Percentiles rank a stretch among this genome's conserved stretches.
Conservation (phyloP, 2,329 filamentous ascomycete genomes). For the Penicillium aurantiogriseum region DNA sequence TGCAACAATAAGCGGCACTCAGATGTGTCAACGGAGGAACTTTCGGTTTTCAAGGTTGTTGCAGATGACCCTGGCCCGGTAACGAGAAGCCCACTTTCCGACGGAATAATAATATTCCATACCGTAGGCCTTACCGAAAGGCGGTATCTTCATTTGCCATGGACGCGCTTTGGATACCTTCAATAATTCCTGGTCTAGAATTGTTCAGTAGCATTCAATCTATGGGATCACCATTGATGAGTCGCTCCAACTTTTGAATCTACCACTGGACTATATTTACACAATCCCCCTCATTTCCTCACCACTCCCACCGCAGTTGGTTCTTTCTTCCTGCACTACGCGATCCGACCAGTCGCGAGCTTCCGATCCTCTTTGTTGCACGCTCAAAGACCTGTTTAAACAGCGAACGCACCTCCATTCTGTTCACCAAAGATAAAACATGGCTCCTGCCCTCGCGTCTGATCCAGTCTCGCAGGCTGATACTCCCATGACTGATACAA, state of each 20-base stretch:
- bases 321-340: conserved; percentile 2
- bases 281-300: neutral
- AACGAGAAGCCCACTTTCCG: conserved; percentile 39
- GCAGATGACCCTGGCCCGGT: conserved; percentile 34
- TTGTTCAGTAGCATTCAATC: conserved; percentile 7
- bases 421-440: conserved; percentile 31
- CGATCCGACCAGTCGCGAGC: conserved; percentile 10
- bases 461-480: conserved; percentile 46
- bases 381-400: conserved; percentile 11
- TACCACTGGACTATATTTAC: neutral
- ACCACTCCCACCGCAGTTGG: neutral
- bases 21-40: conserved; percentile 4
- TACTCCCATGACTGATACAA: conserved; percentile 48
- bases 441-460: conserved; percentile 44
- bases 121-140: neutral
- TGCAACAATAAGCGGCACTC: conserved; percentile 11
- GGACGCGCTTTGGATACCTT: conserved; percentile 30
- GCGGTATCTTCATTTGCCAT: conserved; percentile 6
- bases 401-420: conserved; percentile 20
- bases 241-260: neutral
- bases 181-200: conserved; percentile 19
- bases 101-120: conserved; percentile 31
- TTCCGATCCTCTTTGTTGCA: conserved; percentile 7
- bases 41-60: conserved; percentile 14
- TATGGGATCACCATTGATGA: conserved; percentile 4